Base-by-base conservation (phyloP, 2,329 filamentous ascomycete species). In the Ophiostoma perfectum region DNA sequence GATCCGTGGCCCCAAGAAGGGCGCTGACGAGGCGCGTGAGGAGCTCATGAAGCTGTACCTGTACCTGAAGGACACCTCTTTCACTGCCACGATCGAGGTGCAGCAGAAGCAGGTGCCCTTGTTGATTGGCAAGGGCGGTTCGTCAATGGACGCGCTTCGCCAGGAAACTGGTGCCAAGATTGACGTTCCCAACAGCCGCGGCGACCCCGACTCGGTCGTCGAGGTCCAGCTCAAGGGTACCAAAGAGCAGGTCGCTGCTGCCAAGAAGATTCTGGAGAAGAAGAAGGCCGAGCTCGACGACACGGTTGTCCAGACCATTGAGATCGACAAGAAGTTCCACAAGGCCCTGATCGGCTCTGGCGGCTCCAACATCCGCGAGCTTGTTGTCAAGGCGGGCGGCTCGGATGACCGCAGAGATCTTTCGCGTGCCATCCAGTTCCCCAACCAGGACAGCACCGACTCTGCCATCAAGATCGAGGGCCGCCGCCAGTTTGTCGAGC, bases 281-380 rank as follows among this genome's bases (percentile, higher is more conserved):
- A 93, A 93, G 80, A 90, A 90, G 67, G 89, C 89, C 70, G 84
- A 93, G 27, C 97, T 97, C 73, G 93, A 98, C 74, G 89, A 95
- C 72, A 97, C 92, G n/a, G 84, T 97, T 66, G 87, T 89, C 16
- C 88, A 90, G 80, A 92, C 88, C 12, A 82, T 99, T 65, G 90
- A 96, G 45, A 88, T 99, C n/a, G 93, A 98, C 73, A 91, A 92
- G 81, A 97, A 96, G 82, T 88, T 95, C 78, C 95, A 99, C 81
- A 89, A 90, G 79, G 86, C 89, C 67, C 83, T 99, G 72, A 99
- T 99, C 78, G 95, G 95, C 71, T 83, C 88, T 72, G 90, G 91
- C 76, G 95, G 93, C 93, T 84, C 91, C 62, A 95, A 90, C 75
- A 89, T 99, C 69, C 91, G 91, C 71, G 88, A 91, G 71, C 93